Evolutionary conservation across 2,329 filamentous ascomycete genomes (phyloP), one percentile per base, ranked within the genome.

Genomic region (Claviceps quebecensis): DNA sequence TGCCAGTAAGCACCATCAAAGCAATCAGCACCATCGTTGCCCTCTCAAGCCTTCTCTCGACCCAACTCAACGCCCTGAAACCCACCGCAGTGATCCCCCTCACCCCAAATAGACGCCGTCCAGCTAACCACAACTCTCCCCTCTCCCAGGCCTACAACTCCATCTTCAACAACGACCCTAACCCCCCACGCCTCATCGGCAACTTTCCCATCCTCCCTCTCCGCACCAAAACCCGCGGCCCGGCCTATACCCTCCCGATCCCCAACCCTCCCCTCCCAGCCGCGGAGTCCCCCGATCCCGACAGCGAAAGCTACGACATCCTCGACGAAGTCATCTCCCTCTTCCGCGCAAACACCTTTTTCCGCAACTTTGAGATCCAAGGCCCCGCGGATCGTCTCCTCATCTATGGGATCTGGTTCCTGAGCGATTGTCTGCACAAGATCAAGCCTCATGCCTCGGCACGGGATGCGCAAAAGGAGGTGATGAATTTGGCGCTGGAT

Each of bases 281-380:
- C 55, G 61, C 72, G 67, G 78, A 82, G 69, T 81, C 74, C 60
- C 84, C 74, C 61, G 88, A 96, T 67, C 84, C 89, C 48, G 87
- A 93, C 67, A 84, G 81, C 69, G 88, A 95, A 68, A 90, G 86
- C 63, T 97, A 97, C 76, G 93, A 98, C 73, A 87, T 93, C 56
- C 79, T 97, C 51, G 93, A 98, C 71, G 93, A 98, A 74, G 83
- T 94, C 49, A 78, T 98, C 51, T 78, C 84, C 13, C 80, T 97
- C 48, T 98, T 97, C 78, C 87, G 93, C 57, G 91, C 93, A 62
- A 97, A 98, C 75, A 96, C 91, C 54, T 91, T 98, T 71, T 98
- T 97, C 78, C 86, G 93, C 63, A 98, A 97, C 77, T 98, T 98
- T 63, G 93, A 97, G 76, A 95, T 97, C 73, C 91, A 95, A 71